These are phyloP conservation scores for Aspergillus heteromorphus DNA, from an alignment of 495 filamentous ascomycete genomes.

Conservation along the genomic window DNA sequence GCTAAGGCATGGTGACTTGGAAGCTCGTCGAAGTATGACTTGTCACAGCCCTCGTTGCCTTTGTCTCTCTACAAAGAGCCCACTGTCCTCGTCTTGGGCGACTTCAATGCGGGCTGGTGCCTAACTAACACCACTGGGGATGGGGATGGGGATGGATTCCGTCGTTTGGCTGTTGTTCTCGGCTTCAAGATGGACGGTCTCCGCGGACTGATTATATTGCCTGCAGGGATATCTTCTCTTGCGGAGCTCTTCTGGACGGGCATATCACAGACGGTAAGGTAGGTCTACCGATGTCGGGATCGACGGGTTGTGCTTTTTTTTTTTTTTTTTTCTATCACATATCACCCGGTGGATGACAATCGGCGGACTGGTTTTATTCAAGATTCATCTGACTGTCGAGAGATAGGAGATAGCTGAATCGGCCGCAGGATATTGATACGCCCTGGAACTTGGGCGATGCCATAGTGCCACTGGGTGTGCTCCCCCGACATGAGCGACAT, in stretches of 20 bases:
- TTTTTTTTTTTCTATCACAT: no score
- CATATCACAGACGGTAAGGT: not conserved
- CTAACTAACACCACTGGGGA: no score
- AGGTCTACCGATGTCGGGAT: not conserved
- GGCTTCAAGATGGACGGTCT: not conserved
- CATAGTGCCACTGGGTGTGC: no score
- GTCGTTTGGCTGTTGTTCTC: no score
- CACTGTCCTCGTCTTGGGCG: not conserved
- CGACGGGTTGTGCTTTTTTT: not conserved
- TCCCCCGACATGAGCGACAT: no score
- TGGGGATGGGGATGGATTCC: not conserved
- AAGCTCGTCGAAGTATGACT: constrained; percentile 1
- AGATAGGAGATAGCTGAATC: no score
- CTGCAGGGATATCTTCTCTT: not conserved
- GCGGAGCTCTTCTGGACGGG: not conserved
- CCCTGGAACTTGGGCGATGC: no score
- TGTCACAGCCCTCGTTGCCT: not conserved
- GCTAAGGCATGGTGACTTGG: not conserved
- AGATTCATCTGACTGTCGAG: no score
- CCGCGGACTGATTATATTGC: not conserved
- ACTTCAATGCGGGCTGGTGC: not conserved
- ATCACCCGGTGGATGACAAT: no score
- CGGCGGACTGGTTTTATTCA: no score
- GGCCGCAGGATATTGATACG: no score
- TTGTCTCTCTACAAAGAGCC: not conserved